Conservation (phyloP, 2,329 filamentous ascomycete species). For the Lachnum nothofagi region DNA sequence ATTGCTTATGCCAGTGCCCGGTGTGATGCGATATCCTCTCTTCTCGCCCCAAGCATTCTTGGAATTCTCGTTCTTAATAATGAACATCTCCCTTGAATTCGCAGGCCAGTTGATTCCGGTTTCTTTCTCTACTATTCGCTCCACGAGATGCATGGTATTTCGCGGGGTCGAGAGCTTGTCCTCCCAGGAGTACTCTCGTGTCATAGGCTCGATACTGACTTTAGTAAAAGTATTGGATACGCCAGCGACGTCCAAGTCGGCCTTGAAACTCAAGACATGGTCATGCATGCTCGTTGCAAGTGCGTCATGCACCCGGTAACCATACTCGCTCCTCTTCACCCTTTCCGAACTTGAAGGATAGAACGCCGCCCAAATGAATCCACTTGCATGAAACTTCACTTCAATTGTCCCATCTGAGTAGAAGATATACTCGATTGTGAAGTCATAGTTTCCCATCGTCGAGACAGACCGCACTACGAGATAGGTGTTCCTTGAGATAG, state of each 20-base stretch:
- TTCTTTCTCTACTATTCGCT: conserved; percentile 40
- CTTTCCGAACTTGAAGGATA: conserved; percentile 24
- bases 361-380: conserved; percentile 50
- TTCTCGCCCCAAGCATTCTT: conserved; percentile 47
- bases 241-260: conserved; percentile 48
- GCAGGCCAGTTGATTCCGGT: conserved; percentile 41
- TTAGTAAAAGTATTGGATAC: conserved; percentile 41
- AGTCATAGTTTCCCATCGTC: conserved; percentile 53
- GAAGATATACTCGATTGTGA: conserved; percentile 47
- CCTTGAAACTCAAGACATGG: conserved; percentile 52
- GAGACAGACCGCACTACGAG: conserved; percentile 44
- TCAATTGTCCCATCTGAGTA: conserved; percentile 47
- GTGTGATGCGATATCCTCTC: conserved; percentile 47
- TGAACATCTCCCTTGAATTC: conserved; percentile 44
- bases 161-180: conserved; percentile 34
- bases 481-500: conserved; percentile 43
- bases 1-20: conserved; percentile 32
- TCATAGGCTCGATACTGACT: conserved; percentile 26
- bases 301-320: conserved; percentile 45
- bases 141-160: conserved; percentile 49
- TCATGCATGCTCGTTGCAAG: conserved; percentile 49
- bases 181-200: conserved; percentile 45
- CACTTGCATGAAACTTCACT: conserved; percentile 42
- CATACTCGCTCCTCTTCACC: conserved; percentile 43
- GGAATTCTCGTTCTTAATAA: conserved; percentile 47